Conservation (phyloP, 1,284 basidiomycete species). For the Entoloma clypeatum region DNA sequence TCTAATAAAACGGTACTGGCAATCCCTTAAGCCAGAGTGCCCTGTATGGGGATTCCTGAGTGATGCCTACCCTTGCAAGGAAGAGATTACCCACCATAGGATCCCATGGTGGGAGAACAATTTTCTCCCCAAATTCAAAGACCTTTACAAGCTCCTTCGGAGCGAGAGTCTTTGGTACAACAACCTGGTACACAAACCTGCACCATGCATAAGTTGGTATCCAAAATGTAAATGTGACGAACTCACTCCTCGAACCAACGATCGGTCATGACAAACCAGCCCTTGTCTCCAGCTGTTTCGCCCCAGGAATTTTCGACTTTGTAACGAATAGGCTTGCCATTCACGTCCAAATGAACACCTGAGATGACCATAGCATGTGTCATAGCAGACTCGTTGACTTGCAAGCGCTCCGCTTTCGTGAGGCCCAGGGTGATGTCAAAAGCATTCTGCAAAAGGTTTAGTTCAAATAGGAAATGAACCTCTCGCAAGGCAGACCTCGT, state of each 20-base stretch:
- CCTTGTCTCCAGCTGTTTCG: conserved; percentile 74
- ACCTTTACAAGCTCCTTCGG: conserved; percentile 78
- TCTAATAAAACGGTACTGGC: not conserved
- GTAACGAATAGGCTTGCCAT: conserved; percentile 79
- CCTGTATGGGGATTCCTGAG: conserved; percentile 3
- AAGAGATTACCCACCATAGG: conserved; percentile 72
- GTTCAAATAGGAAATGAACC: not conserved
- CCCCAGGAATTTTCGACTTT: conserved; percentile 98
- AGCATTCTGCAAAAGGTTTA: conserved; percentile 37
- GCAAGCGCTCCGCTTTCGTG: conserved; percentile 83
- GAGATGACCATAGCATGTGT: conserved; percentile 95
- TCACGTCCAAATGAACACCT: conserved; percentile 80
- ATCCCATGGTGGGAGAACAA: conserved; percentile 82
- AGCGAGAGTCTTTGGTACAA: conserved; percentile 77
- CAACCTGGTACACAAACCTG: conserved; percentile 85
- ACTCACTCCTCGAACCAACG: conserved; percentile 89
- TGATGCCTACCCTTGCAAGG: not conserved
- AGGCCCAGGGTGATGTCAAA: conserved; percentile 58
- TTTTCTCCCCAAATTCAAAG: conserved; percentile 62
- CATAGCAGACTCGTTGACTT: conserved; percentile 82
- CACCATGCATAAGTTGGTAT: conserved; percentile 8
- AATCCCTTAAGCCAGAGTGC: conserved; percentile 11
- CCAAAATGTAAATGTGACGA: not conserved
- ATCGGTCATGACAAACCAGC: conserved; percentile 90
- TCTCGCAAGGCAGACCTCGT: conserved; percentile 50